Percentiles rank a stretch among this genome's conserved stretches.
These are phyloP conservation scores for Penicillium dipodomyicola DNA, from an alignment of 495 filamentous ascomycete species.

Conservation along the genomic window DNA sequence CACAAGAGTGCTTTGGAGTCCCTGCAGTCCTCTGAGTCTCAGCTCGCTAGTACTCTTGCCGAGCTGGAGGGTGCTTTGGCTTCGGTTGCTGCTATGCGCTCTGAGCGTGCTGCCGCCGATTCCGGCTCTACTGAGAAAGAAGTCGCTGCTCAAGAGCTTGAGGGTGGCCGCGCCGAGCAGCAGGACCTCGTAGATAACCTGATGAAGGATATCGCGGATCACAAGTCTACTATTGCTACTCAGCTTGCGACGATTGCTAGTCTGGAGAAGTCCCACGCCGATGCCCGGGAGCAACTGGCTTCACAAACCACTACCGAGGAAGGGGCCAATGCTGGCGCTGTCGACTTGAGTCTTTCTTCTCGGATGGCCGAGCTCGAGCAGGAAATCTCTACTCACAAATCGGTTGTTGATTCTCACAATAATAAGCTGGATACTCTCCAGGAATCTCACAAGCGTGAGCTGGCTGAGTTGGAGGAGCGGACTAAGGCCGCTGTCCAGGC, in stretches of 20 bases:
- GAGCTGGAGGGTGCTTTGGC: conserved; percentile 62
- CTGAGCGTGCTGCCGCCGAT: conserved; percentile 33
- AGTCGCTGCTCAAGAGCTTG: conserved; percentile 45
- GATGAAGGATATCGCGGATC: conserved; percentile 72
- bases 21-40: conserved; percentile 69
- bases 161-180: conserved; percentile 57
- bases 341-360: conserved; percentile 46
- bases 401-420: conserved; percentile 53
- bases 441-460: conserved; percentile 51
- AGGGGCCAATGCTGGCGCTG: conserved; percentile 33
- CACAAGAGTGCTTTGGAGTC: conserved; percentile 69
- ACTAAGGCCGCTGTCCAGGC: conserved; percentile 41
- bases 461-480: conserved; percentile 47
- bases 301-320: conserved; percentile 34
- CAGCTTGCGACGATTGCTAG: conserved; percentile 62
- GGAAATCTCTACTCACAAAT: conserved; percentile 54
- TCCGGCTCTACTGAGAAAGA: conserved; percentile 44
- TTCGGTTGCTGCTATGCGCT: conserved; percentile 48
- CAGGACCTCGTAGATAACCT: conserved; percentile 63
- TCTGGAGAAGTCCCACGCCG: conserved; percentile 62
- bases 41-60: conserved; percentile 66
- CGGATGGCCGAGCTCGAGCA: conserved; percentile 56
- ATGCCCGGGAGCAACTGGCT: conserved; percentile 57
- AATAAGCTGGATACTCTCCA: conserved; percentile 52
- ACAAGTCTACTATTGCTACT: conserved; percentile 65